Evolutionary conservation across 31 red algal species (phyloP).

Genomic region (Porphyra umbilicalis): DNA sequence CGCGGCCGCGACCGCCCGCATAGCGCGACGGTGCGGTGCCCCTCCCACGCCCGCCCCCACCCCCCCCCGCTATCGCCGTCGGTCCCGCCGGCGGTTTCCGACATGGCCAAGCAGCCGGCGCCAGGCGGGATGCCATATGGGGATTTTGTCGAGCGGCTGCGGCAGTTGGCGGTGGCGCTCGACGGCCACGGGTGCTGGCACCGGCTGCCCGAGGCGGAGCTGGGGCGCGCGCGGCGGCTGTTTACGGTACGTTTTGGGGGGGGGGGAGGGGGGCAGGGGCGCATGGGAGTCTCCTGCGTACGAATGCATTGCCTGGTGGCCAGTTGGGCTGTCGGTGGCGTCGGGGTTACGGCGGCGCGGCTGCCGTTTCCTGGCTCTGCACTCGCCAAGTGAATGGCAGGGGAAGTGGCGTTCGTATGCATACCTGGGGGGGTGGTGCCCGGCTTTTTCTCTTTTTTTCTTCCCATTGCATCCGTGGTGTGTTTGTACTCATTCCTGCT

Average conservation of each 20-base stretch:
- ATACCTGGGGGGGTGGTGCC: background rate
- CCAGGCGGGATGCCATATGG: too few species aligned
- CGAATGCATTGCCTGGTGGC: too few species aligned
- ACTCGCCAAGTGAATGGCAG: background rate
- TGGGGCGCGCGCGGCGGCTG: background rate
- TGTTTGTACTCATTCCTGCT: background rate
- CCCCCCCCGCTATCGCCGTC: too few species aligned
- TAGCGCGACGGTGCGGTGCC: too few species aligned
- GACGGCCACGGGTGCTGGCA: background rate
- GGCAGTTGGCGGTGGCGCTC: background rate
- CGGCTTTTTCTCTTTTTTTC: background rate
- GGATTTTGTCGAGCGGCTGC: background rate
- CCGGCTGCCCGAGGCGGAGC: background rate
- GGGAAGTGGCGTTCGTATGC: background rate
- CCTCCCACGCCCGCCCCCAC: too few species aligned
- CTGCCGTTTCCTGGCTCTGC: background rate
- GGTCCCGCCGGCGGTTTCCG: too few species aligned
- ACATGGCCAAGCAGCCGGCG: too few species aligned
- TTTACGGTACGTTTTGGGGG: background rate
- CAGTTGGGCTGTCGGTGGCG: background rate
- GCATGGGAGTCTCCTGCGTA: too few species aligned
- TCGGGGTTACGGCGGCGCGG: background rate
- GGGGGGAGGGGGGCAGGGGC: background rate
- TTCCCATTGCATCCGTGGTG: background rate
- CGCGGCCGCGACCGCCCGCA: too few species aligned